Conservation (phyloP, 345 rosid species). For the Viola odorata region DNA sequence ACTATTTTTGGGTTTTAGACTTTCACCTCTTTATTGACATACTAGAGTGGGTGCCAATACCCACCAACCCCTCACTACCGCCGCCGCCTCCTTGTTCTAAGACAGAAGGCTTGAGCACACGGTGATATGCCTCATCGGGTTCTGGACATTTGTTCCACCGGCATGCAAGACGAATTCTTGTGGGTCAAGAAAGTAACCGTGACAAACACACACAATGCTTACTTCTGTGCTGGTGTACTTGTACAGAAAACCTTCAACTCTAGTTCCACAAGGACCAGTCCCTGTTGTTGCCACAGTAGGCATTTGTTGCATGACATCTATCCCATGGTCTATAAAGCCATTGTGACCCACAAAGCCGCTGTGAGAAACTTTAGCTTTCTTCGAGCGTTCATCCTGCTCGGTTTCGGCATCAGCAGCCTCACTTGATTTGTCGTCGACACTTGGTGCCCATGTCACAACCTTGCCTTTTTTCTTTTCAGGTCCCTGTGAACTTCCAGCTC, state of each 20-base stretch:
- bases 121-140: slow-evolving; percentile 28
- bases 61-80: no score
- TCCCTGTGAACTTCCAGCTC: background rate
- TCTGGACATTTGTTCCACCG: slow-evolving; percentile 21
- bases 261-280: slow-evolving; percentile 30
- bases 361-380: slow-evolving; percentile 12
- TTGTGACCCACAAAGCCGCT: background rate
- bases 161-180: slow-evolving; percentile 46
- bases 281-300: slow-evolving; percentile 47
- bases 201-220: slow-evolving; percentile 50
- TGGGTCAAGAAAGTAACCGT: slow-evolving; percentile 43
- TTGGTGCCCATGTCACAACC: no score
- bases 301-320: slow-evolving; percentile 39
- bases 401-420: background rate
- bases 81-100: background rate
- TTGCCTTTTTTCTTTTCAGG: background rate
- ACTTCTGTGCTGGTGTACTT: slow-evolving; percentile 32
- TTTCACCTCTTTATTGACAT: no score
- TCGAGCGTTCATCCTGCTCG: slow-evolving; percentile 6
- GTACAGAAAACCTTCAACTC: slow-evolving; percentile 44
- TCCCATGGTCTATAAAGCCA: slow-evolving; percentile 6
- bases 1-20: no score
- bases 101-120: slow-evolving; percentile 2
- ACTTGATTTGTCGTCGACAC: no score
- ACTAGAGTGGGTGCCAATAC: no score